phyloP scores from a whole-genome alignment of 2,329 filamentous ascomycete genomes.

The Penicillium olsonii region DNA sequence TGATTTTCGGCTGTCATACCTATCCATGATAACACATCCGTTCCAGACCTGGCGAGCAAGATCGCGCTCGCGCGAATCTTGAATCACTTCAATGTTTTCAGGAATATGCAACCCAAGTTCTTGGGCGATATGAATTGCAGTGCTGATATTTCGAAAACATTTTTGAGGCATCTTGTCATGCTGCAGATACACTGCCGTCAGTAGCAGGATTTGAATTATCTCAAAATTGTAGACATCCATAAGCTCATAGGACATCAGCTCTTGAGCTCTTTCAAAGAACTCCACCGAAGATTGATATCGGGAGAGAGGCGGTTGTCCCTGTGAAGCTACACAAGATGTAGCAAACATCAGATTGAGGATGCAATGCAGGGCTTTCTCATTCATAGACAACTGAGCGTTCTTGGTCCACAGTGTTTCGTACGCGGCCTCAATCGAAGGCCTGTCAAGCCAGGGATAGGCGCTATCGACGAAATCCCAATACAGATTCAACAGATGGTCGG shows the following conservation, averaged over 20 bases:
- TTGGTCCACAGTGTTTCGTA: conserved; percentile 4
- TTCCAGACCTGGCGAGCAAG: conserved; percentile 9
- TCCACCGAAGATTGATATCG: conserved; percentile 3
- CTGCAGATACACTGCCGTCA: conserved; percentile 8
- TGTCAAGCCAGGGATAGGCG: conserved; percentile 7
- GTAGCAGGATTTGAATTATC: conserved; percentile 9
- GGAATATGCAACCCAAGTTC: conserved; percentile 5
- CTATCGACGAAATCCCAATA: conserved; percentile 10
- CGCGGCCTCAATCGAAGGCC: conserved; percentile 1
- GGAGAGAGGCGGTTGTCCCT: conserved; percentile 4
- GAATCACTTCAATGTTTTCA: background rate
- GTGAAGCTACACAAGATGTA: conserved; percentile 11
- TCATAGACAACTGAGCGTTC: conserved; percentile 8
- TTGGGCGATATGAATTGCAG: conserved; percentile 8
- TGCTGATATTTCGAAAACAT: conserved; percentile 4
- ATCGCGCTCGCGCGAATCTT: background rate
- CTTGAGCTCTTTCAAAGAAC: conserved; percentile 8
- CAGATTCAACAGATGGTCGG: conserved; percentile 2
- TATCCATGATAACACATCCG: conserved; percentile 8
- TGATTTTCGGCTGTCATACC: background rate
- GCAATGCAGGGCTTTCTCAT: conserved; percentile 13
- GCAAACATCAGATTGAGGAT: conserved; percentile 17
- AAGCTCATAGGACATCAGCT: conserved; percentile 5
- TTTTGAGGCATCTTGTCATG: conserved; percentile 6
- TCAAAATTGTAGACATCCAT: conserved; percentile 9